Base-by-base conservation (phyloP, 2,329 filamentous ascomycete genomes). In the Colletotrichum acutatum region DNA sequence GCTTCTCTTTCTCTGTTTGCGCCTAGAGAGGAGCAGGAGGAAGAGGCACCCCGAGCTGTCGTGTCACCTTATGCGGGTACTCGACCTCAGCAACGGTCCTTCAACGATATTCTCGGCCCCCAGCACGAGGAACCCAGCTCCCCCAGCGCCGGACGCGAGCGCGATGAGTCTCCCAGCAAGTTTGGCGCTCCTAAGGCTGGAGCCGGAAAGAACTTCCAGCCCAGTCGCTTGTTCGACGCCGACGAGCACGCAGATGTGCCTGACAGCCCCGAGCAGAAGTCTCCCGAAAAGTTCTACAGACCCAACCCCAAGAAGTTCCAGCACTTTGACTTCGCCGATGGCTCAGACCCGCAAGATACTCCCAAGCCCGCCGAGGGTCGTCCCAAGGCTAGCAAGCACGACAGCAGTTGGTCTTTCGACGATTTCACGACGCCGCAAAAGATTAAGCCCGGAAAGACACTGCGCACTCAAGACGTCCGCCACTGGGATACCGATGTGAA, bases 361-460 rank as follows among this genome's bases (percentile, higher is more conserved):
- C 84, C 86, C 16, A 78, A 84, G 75, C 79, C 84, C n/a, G 84
- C 81, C 64, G 81, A 86, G 24, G 82, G 87, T 66, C 80, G 80
- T 28, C 81, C 84, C 74, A 88, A 87, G 79, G 86, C 87, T 67
- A 54, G 52, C 66, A 94, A 93, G 84, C 92, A 94, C 80, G 85
- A 88, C 72, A 91, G 91, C 75, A 92, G 94, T 74, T 98, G 96
- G 95, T 91, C 91, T 61, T 98, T 98, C 82, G 90, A 94, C 74
- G 95, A 98, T 83, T 97, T 97, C 78, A 85, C 86, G 19, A 98
- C 95, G 0, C 96, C 96, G 0, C 89, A 92, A 76, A 98, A 97
- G 86, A 76, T 84, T 30, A 86, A 90, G 60, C 87, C 89, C 5
- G 84, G 87, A 58, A 93, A 92, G 81, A 81, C 89, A 26, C 79